A percentile compares a stretch with the other conserved stretches of the same genome.
These are phyloP conservation scores for Lactifluus rugatus DNA, from an alignment of 768 basidiomycete genomes.

Conservation along the genomic window DNA sequence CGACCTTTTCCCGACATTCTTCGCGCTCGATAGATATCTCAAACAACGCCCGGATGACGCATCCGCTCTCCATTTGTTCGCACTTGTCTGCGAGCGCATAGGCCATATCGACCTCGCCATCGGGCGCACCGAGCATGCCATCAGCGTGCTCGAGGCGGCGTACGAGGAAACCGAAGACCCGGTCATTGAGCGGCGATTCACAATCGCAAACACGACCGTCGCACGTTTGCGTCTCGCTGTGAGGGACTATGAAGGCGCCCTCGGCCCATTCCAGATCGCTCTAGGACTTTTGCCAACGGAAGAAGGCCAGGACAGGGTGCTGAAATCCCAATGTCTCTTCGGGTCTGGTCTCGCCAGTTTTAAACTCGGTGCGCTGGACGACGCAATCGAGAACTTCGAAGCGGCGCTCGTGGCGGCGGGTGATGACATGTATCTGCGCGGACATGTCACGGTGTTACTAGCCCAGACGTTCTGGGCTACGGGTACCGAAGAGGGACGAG, in stretches of 20 bases:
- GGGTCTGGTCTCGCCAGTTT: conserved; percentile 67
- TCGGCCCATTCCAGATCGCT: conserved; percentile 62
- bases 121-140: conserved; percentile 48
- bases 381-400: conserved; percentile 61
- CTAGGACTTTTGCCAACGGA: conserved; percentile 60
- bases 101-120: conserved; percentile 57
- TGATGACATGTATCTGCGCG: conserved; percentile 40
- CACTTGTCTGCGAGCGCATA: conserved; percentile 76
- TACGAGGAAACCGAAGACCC: conserved; percentile 86
- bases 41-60: conserved; percentile 58
- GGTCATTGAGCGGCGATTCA: conserved; percentile 66
- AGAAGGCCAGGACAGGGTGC: conserved; percentile 27
- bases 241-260: conserved; percentile 47
- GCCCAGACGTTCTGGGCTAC: conserved; percentile 80
- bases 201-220: conserved; percentile 71
- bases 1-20: conserved; percentile 66
- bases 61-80: conserved; percentile 72
- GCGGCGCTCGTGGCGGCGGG: conserved; percentile 47
- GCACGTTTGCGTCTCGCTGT: conserved; percentile 65
- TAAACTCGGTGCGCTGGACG: conserved; percentile 49
- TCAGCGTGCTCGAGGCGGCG: conserved; percentile 64
- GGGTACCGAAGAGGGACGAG: conserved; percentile 63
- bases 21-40: conserved; percentile 69
- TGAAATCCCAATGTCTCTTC: conserved; percentile 57
- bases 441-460: conserved; percentile 70